Percentiles rank a stretch among this genome's conserved stretches.
phyloP scores from a whole-genome alignment of 352 stramenopile species.

The Pythium myriotylum region DNA sequence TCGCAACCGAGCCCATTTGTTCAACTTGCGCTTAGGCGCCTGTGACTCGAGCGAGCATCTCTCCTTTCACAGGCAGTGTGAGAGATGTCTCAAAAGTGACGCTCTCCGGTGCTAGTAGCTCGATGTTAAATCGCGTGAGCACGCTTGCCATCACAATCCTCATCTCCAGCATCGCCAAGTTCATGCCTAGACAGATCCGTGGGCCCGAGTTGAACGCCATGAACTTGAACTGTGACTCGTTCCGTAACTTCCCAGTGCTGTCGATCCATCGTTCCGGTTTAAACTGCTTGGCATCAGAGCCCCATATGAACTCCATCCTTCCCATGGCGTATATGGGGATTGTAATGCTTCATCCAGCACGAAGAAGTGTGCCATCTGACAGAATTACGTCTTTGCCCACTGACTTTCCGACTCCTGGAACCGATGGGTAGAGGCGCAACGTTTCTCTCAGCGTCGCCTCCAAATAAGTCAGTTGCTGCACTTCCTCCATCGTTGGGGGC shows the following conservation, averaged over 20 bases:
- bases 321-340: slow-evolving; percentile 38
- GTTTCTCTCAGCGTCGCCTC: slow-evolving; percentile 46
- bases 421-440: slow-evolving; percentile 62
- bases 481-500: slow-evolving; percentile 20
- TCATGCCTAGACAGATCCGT: slow-evolving; percentile 47
- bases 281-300: slow-evolving; percentile 33
- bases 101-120: slow-evolving; percentile 8
- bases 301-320: slow-evolving; percentile 32
- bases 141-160: slow-evolving; percentile 49
- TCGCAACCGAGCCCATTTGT: too few relatives aligned
- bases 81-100: slow-evolving; percentile 30
- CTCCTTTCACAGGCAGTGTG: slow-evolving; percentile 23
- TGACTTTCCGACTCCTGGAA: slow-evolving; percentile 44
- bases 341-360: slow-evolving; percentile 19
- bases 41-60: slow-evolving; percentile 5
- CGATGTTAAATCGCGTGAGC: slow-evolving; percentile 40
- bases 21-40: too few relatives aligned
- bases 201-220: slow-evolving; percentile 41
- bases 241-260: slow-evolving; percentile 13
- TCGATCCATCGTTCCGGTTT: slow-evolving; percentile 43
- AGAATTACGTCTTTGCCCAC: slow-evolving; percentile 34
- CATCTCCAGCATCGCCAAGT: slow-evolving; percentile 53
- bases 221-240: slow-evolving; percentile 1
- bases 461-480: slow-evolving; percentile 24
- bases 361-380: slow-evolving; percentile 46